Evolutionary conservation across 2,329 filamentous ascomycete species (phyloP).

Genomic region (Beauveria scarabaeidicola): DNA sequence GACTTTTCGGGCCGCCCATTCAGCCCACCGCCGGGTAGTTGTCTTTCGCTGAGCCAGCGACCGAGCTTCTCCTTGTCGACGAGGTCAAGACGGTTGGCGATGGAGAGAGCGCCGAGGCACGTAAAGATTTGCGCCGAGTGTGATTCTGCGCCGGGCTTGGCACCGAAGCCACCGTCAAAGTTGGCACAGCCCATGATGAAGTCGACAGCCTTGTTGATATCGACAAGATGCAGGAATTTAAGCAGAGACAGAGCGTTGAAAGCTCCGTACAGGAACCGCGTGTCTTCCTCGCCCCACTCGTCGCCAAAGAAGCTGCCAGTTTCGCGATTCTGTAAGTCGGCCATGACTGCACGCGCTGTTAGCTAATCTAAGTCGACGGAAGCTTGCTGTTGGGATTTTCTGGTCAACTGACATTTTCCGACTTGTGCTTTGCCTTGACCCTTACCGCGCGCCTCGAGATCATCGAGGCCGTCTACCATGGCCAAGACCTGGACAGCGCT

Average conservation of each 20-base stretch:
- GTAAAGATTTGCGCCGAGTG: conserved; percentile 95
- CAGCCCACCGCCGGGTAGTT: conserved; percentile 76
- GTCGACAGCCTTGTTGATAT: conserved; percentile 71
- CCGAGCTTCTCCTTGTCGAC: conserved; percentile 76
- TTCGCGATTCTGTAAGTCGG: conserved; percentile 67
- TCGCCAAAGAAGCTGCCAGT: conserved; percentile 89
- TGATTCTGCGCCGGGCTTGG: conserved; percentile 82
- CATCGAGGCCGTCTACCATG: conserved; percentile 73
- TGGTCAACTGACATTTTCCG: conserved; percentile 60
- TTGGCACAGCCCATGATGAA: conserved; percentile 81
- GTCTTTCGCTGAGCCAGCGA: conserved; percentile 87
- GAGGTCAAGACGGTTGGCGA: conserved; percentile 72
- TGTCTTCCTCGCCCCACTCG: conserved; percentile 94
- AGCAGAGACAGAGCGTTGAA: conserved; percentile 85
- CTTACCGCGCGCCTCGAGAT: conserved; percentile 63
- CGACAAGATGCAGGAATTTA: conserved; percentile 60
- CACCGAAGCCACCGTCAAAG: conserved; percentile 89
- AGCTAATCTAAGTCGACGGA: conserved; percentile 13
- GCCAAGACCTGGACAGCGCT: conserved; percentile 91
- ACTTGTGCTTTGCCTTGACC: conserved; percentile 58
- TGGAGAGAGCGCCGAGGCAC: conserved; percentile 78
- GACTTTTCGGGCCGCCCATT: conserved; percentile 93
- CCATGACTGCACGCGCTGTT: conserved; percentile 52
- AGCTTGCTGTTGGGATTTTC: too few species aligned
- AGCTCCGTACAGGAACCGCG: conserved; percentile 84